These are phyloP conservation scores for Amesomyces nigricolor DNA, from an alignment of 2,329 filamentous ascomycete genomes.

Conservation along the genomic window DNA sequence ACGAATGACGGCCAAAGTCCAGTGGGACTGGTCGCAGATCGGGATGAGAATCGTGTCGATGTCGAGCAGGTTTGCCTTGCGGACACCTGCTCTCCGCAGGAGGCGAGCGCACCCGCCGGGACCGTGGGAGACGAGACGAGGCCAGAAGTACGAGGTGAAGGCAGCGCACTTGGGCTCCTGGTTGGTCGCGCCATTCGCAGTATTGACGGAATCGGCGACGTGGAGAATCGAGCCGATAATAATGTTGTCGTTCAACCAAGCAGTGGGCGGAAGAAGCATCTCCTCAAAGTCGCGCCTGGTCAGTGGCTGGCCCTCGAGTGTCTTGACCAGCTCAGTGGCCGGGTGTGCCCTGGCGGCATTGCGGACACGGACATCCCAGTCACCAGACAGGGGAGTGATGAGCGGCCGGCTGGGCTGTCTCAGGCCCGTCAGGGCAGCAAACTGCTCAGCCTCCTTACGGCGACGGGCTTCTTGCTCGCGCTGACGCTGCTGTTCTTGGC, in stretches of 20 bases:
- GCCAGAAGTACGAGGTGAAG: constrained; percentile 63
- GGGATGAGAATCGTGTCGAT: constrained; percentile 65
- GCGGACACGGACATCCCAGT: constrained; percentile 37
- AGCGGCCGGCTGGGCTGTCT: constrained; percentile 26
- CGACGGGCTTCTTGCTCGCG: constrained; percentile 23
- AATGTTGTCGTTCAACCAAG: constrained; percentile 74
- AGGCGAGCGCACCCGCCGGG: constrained; percentile 47
- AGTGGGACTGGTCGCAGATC: constrained; percentile 60
- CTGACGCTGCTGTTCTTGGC: constrained; percentile 24
- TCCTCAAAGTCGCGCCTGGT: constrained; percentile 52
- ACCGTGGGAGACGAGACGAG: constrained; percentile 44
- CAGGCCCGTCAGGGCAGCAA: constrained; percentile 24
- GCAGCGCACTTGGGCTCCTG: constrained; percentile 55
- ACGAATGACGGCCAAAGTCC: constrained; percentile 65
- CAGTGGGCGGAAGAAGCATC: constrained; percentile 50
- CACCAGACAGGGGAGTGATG: constrained; percentile 29
- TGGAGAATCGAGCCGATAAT: constrained; percentile 62
- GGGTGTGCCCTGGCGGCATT: constrained; percentile 33
- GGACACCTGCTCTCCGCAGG: constrained; percentile 51
- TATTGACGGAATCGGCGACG: constrained; percentile 55
- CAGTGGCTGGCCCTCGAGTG: constrained; percentile 47
- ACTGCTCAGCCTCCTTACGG: constrained; percentile 18
- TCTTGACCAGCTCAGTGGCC: constrained; percentile 38
- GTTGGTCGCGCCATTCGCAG: constrained; percentile 47
- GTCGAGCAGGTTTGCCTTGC: constrained; percentile 56